Base-by-base conservation (phyloP, 352 stramenopile genomes). In the Blastocystis sp. region DNA sequence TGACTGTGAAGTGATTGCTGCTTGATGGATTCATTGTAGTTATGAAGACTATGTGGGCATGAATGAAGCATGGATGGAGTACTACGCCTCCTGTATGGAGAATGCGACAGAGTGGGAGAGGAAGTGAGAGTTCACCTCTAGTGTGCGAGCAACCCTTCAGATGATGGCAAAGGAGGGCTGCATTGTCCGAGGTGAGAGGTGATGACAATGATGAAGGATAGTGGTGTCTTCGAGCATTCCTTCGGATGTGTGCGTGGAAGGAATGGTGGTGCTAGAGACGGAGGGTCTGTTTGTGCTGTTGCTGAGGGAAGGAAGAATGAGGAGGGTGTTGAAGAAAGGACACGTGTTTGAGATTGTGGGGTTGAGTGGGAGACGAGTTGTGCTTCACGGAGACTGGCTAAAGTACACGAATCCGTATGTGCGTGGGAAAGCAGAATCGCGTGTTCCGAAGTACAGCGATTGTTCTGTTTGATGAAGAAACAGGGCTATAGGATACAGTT, bases 181-280 rank as follows among this genome's bases (percentile, higher is more conserved):
- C 34, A 61, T 84, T 60, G 1, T 84, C 19, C 38, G 60, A 11
- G 64, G 64, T 74, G 6, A 24, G 21, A 11, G 14, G 21, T 54
- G 28, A 54, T 52, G 40, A 11, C 21, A 1, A 3, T 14, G 40
- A 9, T 42, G 21, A 54, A 48, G 17, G 48, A 1, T 74, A 74
- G 54, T 84, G 6, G 42, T 69, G 42, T 59, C 52, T 0, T 69
- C 74, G 9, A 59, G 14, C 6, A 66, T 84, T 38, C 74, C 74
- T 6, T 38, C 57, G 52, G 74, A 84, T 84, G 60, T 84, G 6
- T 52, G 74, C 9, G 14, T 68, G 11, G 57, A 84, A 38, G 74
- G 74, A 11, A 84, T 84, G 48, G 74, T 84, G 42, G 24, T 84
- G 59, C 74, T 70, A n/a, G 74, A 84, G 48, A 21, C 21, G 45